phyloP scores from a whole-genome alignment of 371 early-diverging fungal species.

The Dichotomocladium elegans region DNA sequence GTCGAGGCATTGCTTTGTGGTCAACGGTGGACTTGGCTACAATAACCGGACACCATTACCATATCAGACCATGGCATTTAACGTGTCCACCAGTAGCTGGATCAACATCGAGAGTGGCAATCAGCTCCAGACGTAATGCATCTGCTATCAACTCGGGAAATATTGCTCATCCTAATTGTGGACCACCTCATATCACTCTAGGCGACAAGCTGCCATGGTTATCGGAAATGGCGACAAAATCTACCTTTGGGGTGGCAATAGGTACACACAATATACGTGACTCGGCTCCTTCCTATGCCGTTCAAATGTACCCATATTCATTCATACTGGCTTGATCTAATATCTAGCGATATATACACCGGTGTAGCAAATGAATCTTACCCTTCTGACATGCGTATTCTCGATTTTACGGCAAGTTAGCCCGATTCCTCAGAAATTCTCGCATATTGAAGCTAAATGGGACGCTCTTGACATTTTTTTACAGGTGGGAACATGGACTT shows the following conservation, averaged over 20 bases:
- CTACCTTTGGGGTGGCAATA: conserved; percentile 3
- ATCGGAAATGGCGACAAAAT: background rate
- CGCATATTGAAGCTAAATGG: too few relatives aligned
- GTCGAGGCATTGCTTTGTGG: background rate
- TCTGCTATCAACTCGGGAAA: background rate
- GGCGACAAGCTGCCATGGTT: conserved; percentile 2
- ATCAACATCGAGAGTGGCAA: background rate
- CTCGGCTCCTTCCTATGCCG: too few relatives aligned
- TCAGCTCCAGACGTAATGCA: background rate
- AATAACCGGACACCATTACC: conserved; percentile 1
- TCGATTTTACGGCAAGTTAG: too few relatives aligned
- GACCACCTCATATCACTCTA: background rate
- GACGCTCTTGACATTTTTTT: too few relatives aligned
- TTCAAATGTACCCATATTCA: too few relatives aligned
- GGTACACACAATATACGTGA: too few relatives aligned
- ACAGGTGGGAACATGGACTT: background rate
- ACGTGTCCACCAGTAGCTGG: background rate
- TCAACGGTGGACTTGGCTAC: conserved; percentile 5
- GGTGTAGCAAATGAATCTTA: too few relatives aligned
- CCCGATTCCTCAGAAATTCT: too few relatives aligned
- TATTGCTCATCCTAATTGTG: too few relatives aligned
- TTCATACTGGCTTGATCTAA: too few relatives aligned
- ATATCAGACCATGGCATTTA: conserved; percentile 3
- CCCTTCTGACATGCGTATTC: too few relatives aligned
- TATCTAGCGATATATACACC: too few relatives aligned